Percentiles rank a stretch among this genome's conserved stretches.
These are phyloP conservation scores for Arctium minus DNA, from an alignment of 129 eudicot genomes.

Conservation along the genomic window DNA sequence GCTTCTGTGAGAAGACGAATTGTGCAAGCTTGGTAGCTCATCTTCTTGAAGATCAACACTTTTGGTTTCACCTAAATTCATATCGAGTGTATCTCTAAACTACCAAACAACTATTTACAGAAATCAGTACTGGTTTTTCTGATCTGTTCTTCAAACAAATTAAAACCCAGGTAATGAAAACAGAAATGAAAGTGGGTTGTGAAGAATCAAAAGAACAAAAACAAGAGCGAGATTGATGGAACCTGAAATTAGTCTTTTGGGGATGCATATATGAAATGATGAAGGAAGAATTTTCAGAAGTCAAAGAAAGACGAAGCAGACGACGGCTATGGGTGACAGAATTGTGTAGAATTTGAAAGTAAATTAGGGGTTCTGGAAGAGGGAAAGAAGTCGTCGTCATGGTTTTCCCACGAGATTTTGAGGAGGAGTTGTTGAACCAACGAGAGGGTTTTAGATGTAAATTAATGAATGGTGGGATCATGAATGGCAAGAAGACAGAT, in stretches of 20 bases:
- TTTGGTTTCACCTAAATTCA: conserved; percentile 38
- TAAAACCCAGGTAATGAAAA: conserved; percentile 13
- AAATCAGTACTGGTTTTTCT: background rate
- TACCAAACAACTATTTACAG: background rate
- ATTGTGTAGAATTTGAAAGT: conserved; percentile 8
- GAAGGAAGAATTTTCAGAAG: conserved; percentile 9
- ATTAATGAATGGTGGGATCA: conserved; percentile 18
- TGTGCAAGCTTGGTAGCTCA: background rate
- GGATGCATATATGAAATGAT: background rate
- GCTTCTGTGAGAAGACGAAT: conserved; percentile 45
- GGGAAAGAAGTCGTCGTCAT: conserved; percentile 21
- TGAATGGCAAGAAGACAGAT: conserved; percentile 18
- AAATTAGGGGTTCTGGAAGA: conserved; percentile 30
- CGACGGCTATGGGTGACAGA: conserved; percentile 21
- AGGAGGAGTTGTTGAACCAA: background rate
- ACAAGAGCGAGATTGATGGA: background rate
- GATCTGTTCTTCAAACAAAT: conserved; percentile 22
- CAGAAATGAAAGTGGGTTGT: background rate
- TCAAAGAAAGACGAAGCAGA: conserved; percentile 16
- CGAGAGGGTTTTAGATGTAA: background rate
- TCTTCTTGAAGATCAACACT: conserved; percentile 18
- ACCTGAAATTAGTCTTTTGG: background rate
- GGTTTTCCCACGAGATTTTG: conserved; percentile 13
- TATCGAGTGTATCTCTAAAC: conserved; percentile 15
- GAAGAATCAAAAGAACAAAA: conserved; percentile 8